These are phyloP conservation scores for Candida buenavistaensis DNA, from an alignment of 1,139 yeast species.

Conservation along the genomic window DNA sequence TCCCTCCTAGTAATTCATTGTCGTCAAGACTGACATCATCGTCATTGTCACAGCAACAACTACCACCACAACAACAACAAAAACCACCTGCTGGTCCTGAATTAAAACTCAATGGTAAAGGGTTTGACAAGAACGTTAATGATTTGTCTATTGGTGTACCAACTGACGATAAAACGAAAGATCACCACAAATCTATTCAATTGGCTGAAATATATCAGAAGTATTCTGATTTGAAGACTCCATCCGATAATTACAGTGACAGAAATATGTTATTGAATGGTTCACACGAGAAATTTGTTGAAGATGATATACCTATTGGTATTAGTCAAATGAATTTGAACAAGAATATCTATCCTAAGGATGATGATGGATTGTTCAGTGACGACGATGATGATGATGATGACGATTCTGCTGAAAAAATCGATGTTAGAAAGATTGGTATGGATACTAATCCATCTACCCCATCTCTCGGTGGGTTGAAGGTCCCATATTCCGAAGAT, in stretches of 20 bases:
- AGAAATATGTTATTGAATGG: constrained; percentile 39
- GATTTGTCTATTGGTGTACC: constrained; percentile 13
- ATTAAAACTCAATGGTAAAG: constrained; percentile 6
- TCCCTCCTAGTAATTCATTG: constrained; percentile 4
- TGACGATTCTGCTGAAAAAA: constrained; percentile 18
- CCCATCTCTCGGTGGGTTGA: constrained; percentile 12
- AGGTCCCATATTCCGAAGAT: constrained; percentile 30
- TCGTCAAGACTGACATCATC: constrained; percentile 8
- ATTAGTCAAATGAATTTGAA: constrained; percentile 29
- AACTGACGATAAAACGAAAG: constrained; percentile 3
- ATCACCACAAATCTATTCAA: constrained; percentile 37
- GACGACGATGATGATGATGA: constrained; percentile 32
- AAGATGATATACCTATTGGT: constrained; percentile 35
- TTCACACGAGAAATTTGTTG: constrained; percentile 34
- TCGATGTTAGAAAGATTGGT: constrained; percentile 31
- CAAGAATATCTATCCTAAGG: constrained; percentile 37
- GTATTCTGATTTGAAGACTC: constrained; percentile 42
- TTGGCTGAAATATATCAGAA: constrained; percentile 48
- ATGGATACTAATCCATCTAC: constrained; percentile 9
- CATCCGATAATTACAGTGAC: constrained; percentile 40
- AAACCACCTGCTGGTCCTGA: constrained; percentile 9
- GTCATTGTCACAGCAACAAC: not conserved
- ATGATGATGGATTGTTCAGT: constrained; percentile 40
- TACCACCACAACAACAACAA: constrained; percentile 3
- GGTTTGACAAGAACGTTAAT: constrained; percentile 13